phyloP scores from a whole-genome alignment of 176 grass and related monocot genomes.

The Thalia dealbata region DNA sequence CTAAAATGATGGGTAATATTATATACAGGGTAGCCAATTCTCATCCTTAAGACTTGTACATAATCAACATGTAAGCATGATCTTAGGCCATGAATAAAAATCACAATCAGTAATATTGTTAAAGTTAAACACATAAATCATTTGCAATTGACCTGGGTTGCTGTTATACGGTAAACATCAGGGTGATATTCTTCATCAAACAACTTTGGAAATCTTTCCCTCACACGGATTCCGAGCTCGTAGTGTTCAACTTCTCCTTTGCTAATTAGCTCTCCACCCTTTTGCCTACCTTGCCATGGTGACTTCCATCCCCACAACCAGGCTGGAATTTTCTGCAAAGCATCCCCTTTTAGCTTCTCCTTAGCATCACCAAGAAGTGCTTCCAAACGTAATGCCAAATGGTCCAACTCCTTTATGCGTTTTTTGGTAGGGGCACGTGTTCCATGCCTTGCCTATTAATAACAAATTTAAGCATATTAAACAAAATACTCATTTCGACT shows the following conservation, averaged over 20 bases:
- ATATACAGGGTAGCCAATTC: neutral
- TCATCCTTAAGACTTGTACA: conserved; percentile 7
- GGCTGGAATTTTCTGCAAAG: conserved; percentile 42
- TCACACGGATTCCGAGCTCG: conserved; percentile 58
- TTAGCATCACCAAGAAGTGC: conserved; percentile 46
- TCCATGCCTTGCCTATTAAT: conserved; percentile 71
- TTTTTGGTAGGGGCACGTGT: conserved; percentile 79
- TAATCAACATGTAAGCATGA: neutral
- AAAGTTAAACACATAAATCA: neutral
- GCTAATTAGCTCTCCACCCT: conserved; percentile 65
- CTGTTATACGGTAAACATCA: conserved; percentile 58
- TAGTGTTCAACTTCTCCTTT: conserved; percentile 84
- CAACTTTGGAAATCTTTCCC: conserved; percentile 54
- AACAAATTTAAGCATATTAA: neutral
- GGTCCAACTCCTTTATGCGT: conserved; percentile 77
- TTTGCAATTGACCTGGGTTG: conserved; percentile 60
- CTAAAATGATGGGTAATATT: neutral
- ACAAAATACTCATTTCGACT: neutral
- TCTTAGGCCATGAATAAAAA: neutral
- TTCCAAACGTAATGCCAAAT: conserved; percentile 37
- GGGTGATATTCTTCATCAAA: conserved; percentile 82
- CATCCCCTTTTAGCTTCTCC: conserved; percentile 15
- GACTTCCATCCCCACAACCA: conserved; percentile 86
- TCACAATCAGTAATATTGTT: neutral
- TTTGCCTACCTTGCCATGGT: conserved; percentile 61